These are phyloP conservation scores for Nothomitra cinnamomea DNA, from an alignment of 2,329 filamentous ascomycete genomes.

Conservation along the genomic window DNA sequence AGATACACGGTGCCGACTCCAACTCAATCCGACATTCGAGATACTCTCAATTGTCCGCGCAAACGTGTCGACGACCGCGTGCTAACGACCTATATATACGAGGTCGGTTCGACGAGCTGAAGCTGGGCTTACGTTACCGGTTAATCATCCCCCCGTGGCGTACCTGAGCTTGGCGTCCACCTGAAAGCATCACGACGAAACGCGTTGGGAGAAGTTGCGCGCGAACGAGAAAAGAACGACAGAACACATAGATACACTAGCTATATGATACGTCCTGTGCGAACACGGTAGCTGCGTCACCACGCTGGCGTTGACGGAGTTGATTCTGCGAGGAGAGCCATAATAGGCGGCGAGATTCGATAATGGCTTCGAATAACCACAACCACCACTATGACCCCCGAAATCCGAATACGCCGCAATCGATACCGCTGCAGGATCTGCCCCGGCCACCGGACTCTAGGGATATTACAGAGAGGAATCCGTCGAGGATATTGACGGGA, in stretches of 20 bases:
- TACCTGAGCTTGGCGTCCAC: too few species aligned
- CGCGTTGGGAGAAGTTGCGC: too few species aligned
- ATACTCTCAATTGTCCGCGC: too few species aligned
- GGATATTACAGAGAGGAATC: conserved; percentile 15
- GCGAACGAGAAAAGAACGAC: too few species aligned
- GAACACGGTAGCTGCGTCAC: not conserved
- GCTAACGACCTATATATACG: too few species aligned
- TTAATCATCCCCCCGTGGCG: too few species aligned
- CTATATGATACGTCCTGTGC: not conserved
- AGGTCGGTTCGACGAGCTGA: too few species aligned
- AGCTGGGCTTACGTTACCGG: too few species aligned
- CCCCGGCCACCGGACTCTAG: conserved; percentile 21
- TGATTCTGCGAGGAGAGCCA: not conserved
- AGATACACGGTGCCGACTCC: too few species aligned
- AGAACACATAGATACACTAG: not conserved
- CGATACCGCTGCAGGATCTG: conserved; percentile 57
- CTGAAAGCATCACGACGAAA: too few species aligned
- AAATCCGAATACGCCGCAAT: conserved; percentile 34
- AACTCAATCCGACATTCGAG: too few species aligned
- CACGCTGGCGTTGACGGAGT: not conserved
- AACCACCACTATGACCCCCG: conserved; percentile 11
- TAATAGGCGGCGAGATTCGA: not conserved
- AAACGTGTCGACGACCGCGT: too few species aligned
- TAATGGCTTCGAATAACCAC: not conserved
- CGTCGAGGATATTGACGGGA: conserved; percentile 16